Evolutionary conservation across 2,329 filamentous ascomycete species (phyloP).

Genomic region (Aureobasidium mangrovei): DNA sequence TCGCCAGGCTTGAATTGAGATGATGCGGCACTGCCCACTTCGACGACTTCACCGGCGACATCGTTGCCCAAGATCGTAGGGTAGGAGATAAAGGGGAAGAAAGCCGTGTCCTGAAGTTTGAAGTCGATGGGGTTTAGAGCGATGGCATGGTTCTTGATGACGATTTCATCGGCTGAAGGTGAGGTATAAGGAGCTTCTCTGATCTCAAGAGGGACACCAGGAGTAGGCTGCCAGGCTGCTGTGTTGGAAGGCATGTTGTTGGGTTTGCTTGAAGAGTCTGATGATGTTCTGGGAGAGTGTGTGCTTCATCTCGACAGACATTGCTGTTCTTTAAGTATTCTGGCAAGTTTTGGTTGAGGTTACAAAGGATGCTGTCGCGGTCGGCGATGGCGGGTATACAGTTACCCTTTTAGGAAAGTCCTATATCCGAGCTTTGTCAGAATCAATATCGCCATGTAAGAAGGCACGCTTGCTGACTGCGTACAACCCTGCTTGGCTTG

Average conservation of each 20-base stretch:
- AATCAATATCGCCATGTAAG: no score
- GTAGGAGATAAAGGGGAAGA: constrained; percentile 14
- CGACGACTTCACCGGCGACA: constrained; percentile 25
- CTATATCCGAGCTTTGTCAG: no score
- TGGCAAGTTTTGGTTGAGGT: no score
- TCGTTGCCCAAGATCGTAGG: constrained; percentile 25
- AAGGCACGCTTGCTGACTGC: no score
- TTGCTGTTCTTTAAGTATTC: no score
- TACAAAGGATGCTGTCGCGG: no score
- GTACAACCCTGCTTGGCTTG: no score
- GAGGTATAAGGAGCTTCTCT: constrained; percentile 17
- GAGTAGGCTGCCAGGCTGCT: constrained; percentile 20
- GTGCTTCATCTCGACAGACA: not conserved
- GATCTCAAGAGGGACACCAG: constrained; percentile 18
- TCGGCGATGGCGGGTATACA: no score
- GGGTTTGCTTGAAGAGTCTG: not conserved
- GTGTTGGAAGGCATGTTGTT: constrained; percentile 16
- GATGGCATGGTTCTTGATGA: constrained; percentile 29
- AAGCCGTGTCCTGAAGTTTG: constrained; percentile 25
- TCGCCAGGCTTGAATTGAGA: constrained; percentile 28
- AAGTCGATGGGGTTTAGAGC: constrained; percentile 35
- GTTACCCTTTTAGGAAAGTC: no score
- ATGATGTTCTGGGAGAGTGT: not conserved
- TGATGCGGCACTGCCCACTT: constrained; percentile 20
- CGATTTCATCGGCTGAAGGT: constrained; percentile 23